phyloP scores from a whole-genome alignment of 23 red algal species.

The Gracilaria caudata region DNA sequence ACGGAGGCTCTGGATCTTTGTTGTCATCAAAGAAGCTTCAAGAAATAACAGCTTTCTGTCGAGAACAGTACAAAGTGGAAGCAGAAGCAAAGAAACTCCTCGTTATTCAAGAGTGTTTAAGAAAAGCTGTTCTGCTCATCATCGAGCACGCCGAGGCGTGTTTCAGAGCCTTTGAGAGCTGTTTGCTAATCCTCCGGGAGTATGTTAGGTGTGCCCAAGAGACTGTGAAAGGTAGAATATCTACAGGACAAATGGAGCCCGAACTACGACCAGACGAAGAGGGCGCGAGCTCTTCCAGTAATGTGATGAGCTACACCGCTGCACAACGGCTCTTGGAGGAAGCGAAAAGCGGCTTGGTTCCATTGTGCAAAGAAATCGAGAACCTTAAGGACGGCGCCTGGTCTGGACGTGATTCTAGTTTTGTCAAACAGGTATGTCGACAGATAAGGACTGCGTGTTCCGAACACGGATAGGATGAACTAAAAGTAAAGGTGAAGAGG shows the following conservation, averaged over 20 bases:
- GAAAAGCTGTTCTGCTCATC: conserved; percentile 12
- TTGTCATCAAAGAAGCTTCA: conserved; percentile 48
- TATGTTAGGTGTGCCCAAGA: conserved; percentile 47
- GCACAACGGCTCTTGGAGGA: conserved; percentile 58
- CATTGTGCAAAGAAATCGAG: conserved; percentile 61
- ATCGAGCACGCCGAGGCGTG: conserved; percentile 46
- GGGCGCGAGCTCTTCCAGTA: neutral
- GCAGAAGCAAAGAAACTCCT: conserved; percentile 8
- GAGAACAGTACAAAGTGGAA: conserved; percentile 54
- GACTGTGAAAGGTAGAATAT: neutral
- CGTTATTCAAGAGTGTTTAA: conserved; percentile 41
- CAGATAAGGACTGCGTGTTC: conserved; percentile 70
- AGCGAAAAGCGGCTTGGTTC: conserved; percentile 19
- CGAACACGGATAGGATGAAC: neutral
- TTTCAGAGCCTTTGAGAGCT: conserved; percentile 50
- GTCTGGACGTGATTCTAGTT: conserved; percentile 30
- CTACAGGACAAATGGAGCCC: neutral
- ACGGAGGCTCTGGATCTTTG: conserved; percentile 23
- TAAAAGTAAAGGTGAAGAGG: neutral
- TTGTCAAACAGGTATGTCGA: conserved; percentile 52
- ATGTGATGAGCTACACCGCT: neutral
- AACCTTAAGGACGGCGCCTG: conserved; percentile 34
- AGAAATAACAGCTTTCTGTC: conserved; percentile 44
- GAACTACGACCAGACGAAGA: neutral
- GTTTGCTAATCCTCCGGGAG: conserved; percentile 58